Evolutionary conservation across 1,139 yeast genomes (phyloP).

Genomic region (Pichiaceae sp.): DNA sequence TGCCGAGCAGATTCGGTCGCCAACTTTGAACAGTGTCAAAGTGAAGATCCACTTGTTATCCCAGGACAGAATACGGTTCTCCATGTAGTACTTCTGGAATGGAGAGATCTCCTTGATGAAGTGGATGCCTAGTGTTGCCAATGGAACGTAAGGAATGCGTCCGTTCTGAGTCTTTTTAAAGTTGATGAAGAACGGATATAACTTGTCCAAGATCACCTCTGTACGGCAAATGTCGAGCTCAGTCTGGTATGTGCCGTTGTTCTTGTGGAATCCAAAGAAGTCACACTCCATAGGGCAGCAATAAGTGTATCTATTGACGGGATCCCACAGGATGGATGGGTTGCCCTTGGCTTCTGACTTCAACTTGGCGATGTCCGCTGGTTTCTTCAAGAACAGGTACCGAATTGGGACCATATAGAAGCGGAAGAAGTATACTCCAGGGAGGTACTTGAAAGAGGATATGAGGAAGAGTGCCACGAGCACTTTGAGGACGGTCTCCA

Average conservation of each 20-base stretch:
- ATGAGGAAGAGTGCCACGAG: conserved; percentile 4
- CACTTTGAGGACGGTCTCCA: background rate
- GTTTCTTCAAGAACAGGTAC: conserved; percentile 31
- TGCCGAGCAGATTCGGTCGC: conserved; percentile 30
- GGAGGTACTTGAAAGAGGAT: conserved; percentile 47
- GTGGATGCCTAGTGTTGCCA: conserved; percentile 61
- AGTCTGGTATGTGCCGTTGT: conserved; percentile 76
- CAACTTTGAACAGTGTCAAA: conserved; percentile 42
- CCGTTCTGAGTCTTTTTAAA: conserved; percentile 26
- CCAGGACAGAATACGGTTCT: conserved; percentile 69
- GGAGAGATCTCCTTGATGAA: conserved; percentile 70
- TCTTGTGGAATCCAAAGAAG: conserved; percentile 70
- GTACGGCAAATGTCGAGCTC: conserved; percentile 80
- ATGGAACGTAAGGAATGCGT: conserved; percentile 64
- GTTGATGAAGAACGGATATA: conserved; percentile 35
- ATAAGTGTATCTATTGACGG: conserved; percentile 35
- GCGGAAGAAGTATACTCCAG: conserved; percentile 57
- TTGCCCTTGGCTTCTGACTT: background rate
- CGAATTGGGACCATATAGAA: conserved; percentile 44
- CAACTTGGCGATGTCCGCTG: conserved; percentile 3
- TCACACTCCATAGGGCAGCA: conserved; percentile 80
- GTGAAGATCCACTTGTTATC: conserved; percentile 81
- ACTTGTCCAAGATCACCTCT: conserved; percentile 29
- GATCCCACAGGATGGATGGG: conserved; percentile 6
- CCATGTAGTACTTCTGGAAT: conserved; percentile 48